These are phyloP conservation scores for Mycena floridula DNA, from an alignment of 768 basidiomycete species.

Conservation along the genomic window DNA sequence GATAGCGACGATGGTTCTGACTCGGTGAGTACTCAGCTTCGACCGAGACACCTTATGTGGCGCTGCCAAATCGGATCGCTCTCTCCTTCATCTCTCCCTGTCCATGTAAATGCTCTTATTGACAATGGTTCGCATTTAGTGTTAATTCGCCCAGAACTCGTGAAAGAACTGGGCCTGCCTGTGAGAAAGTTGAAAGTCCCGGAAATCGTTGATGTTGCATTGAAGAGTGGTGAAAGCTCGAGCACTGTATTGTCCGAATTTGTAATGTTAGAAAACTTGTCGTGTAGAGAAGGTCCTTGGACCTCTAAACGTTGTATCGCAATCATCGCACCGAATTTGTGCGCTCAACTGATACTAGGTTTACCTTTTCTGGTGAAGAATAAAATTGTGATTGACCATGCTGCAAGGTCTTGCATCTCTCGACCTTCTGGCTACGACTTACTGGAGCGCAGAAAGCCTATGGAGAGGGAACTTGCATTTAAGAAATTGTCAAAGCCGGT, in stretches of 20 bases:
- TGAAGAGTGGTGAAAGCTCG: neutral
- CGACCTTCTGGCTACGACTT: constrained; percentile 5
- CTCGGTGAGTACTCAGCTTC: too few relatives aligned
- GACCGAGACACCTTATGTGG: too few relatives aligned
- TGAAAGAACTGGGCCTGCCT: constrained; percentile 14
- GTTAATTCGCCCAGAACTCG: constrained; percentile 21
- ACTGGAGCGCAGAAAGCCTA: neutral
- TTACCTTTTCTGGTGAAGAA: constrained; percentile 28
- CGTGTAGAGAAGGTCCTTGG: neutral
- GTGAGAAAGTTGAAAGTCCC: neutral
- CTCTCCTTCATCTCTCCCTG: neutral
- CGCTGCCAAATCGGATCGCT: too few relatives aligned
- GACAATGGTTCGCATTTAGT: constrained; percentile 24
- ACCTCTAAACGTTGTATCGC: constrained; percentile 6
- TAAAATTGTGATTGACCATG: too few relatives aligned
- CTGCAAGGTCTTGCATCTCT: too few relatives aligned
- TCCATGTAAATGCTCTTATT: constrained; percentile 14
- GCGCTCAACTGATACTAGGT: constrained; percentile 23
- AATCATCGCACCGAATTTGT: constrained; percentile 18
- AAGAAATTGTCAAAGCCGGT: neutral
- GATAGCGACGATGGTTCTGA: too few relatives aligned
- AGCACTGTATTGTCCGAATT: constrained; percentile 4
- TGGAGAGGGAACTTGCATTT: neutral
- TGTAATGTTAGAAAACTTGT: neutral
- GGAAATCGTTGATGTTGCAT: neutral